These are phyloP conservation scores for Zygosaccharomyces sapae DNA, from an alignment of 1,139 yeast genomes.

Conservation along the genomic window DNA sequence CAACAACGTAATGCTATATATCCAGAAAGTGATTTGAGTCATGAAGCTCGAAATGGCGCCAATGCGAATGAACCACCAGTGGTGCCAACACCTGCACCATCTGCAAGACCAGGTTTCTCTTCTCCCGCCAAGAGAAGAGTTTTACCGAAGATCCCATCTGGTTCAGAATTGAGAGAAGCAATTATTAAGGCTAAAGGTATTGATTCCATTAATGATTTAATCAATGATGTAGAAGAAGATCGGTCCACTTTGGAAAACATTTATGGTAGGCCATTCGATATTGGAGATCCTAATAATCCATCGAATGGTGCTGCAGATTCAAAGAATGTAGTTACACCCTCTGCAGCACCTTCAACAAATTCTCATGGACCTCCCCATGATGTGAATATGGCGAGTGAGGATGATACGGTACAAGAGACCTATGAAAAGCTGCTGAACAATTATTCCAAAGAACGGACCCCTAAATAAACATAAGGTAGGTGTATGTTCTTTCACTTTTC, in stretches of 20 bases:
- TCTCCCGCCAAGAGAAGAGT: constrained; percentile 13
- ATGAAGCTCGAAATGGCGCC: constrained; percentile 4
- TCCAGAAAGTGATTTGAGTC: constrained; percentile 32
- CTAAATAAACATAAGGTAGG: constrained; percentile 18
- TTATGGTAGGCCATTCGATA: constrained; percentile 37
- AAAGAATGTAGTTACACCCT: neutral
- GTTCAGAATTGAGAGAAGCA: constrained; percentile 71
- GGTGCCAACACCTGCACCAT: constrained; percentile 12
- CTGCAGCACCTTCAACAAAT: constrained; percentile 2
- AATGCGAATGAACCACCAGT: constrained; percentile 12
- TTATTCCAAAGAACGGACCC: constrained; percentile 48
- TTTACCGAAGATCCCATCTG: constrained; percentile 54
- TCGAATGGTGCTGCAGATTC: constrained; percentile 4
- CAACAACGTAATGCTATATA: constrained; percentile 51
- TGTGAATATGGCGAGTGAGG: constrained; percentile 16
- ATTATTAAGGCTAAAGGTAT: constrained; percentile 75
- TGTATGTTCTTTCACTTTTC: neutral
- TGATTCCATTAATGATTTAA: constrained; percentile 64
- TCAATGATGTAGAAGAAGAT: constrained; percentile 57
- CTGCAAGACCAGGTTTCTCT: constrained; percentile 12
- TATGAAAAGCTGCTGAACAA: constrained; percentile 67
- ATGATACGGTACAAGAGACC: constrained; percentile 53
- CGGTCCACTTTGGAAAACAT: constrained; percentile 54
- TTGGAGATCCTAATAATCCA: constrained; percentile 8
- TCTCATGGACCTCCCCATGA: constrained; percentile 1